Evolutionary conservation across 495 filamentous ascomycete genomes (phyloP), one percentile per base, ranked within the genome.

Genomic region (Neurospora sp.): DNA sequence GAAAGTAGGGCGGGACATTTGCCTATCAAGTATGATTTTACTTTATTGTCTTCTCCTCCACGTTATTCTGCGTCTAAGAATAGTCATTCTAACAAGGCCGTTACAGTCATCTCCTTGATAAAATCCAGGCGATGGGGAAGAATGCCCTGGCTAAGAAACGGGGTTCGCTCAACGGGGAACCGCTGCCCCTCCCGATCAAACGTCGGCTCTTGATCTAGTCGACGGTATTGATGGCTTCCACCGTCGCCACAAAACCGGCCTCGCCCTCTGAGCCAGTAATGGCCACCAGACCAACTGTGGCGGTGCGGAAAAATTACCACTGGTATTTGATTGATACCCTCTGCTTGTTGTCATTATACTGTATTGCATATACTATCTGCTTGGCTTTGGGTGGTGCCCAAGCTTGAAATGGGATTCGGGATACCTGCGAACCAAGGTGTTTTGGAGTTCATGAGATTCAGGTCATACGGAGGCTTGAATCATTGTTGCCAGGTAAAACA

Each of bases 11-110:
- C 79, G 71, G 82, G 86, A n/a, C 84, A 87, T 71, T 73, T 89
- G 73, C 89, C 89, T 42, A 86, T 90, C 41, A 86, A 84, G 87
- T 89, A 85, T 79, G 88, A 81, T 68, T 70, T 71, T 22, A 42
- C 22, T 68, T 35, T 16, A 3, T 53, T 22, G 44, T 69, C 69
- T 39, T 20, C 31, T 22, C 71, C 35, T 40, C 69, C 39, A 38
- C 71, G 10, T 59, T 27, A 3, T 22, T 3, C 3, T 10, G 22
- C n/a, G n/a, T 12, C 1, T 0, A 48, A 10, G 9, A 10, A 9
- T 3, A 10, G 9, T 22, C 5, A 1, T 48, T 5, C 44, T 48
- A 48, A 48, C 44, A 10, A 48, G n/a, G 4, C 4, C 2, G 6
- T 31, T 4, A 31, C 71, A 85, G 84, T 71, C 79, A 86, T 37